Conservation (phyloP, 2,329 filamentous ascomycete genomes). For the Monilinia aucupariae region DNA sequence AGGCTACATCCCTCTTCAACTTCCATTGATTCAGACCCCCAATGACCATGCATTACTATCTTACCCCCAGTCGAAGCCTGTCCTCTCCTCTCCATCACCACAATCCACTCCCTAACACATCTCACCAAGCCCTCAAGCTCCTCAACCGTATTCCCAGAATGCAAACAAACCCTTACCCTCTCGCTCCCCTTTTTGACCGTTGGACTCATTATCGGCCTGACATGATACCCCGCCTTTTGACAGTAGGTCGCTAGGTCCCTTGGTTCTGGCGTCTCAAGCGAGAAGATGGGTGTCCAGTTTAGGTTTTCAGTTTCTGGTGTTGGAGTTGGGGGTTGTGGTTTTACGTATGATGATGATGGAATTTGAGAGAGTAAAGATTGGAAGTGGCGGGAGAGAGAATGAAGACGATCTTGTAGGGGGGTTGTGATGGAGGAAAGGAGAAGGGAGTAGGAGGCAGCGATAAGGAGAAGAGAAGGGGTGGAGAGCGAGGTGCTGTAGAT, state of each 20-base stretch:
- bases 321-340: constrained; percentile 37
- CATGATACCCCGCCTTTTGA: constrained; percentile 53
- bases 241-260: constrained; percentile 55
- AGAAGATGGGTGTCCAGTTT: constrained; percentile 56
- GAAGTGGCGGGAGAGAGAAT: not conserved
- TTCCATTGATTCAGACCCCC: not conserved
- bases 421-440: constrained; percentile 47
- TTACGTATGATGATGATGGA: constrained; percentile 14
- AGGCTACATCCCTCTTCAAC: not conserved
- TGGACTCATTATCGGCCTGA: constrained; percentile 62
- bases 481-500: constrained; percentile 41
- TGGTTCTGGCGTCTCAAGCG: constrained; percentile 53
- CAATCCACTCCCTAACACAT: constrained; percentile 28
- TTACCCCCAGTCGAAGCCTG: not conserved
- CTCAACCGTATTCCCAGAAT: constrained; percentile 56
- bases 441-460: constrained; percentile 41
- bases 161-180: constrained; percentile 61
- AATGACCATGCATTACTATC: not conserved
- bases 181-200: constrained; percentile 61
- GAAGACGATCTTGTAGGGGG: constrained; percentile 12
- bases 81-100: constrained; percentile 1
- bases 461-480: constrained; percentile 39
- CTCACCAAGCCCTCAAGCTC: constrained; percentile 49
- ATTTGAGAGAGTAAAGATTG: constrained; percentile 42
- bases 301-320: constrained; percentile 23